Conservation (phyloP, 176 grass and related monocot genomes). For the Secale cereale region DNA sequence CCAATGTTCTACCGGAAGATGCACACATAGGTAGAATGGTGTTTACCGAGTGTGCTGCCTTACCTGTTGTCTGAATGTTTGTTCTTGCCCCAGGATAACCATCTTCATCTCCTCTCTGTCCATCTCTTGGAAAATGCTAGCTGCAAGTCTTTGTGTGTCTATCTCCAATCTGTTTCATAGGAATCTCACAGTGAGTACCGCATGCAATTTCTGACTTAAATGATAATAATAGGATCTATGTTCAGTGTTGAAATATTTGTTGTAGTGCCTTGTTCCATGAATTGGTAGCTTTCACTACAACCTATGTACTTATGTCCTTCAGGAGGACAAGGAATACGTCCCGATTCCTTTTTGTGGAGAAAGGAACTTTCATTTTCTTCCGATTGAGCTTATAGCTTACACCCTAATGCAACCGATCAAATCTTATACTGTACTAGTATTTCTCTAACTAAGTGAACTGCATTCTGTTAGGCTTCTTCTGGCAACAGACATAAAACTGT, state of each 20-base stretch:
- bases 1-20: neutral
- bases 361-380: neutral
- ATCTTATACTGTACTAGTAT: neutral
- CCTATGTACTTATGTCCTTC: neutral
- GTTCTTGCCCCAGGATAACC: conserved; percentile 57
- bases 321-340: neutral
- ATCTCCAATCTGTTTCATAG: conserved; percentile 10
- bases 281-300: neutral
- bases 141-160: neutral
- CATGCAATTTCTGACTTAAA: neutral
- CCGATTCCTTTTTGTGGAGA: neutral
- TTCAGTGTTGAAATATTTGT: neutral
- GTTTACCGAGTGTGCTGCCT: neutral
- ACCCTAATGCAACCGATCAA: neutral
- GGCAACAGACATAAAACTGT: neutral
- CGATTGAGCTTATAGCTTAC: neutral
- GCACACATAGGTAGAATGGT: neutral
- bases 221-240: neutral
- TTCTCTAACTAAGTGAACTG: neutral
- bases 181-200: neutral
- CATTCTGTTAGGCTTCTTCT: neutral
- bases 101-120: conserved; percentile 60
- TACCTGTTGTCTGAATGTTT: conserved; percentile 68
- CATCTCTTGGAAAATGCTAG: conserved; percentile 28
- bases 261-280: neutral